Conservation (phyloP, 148 eudicot species). For the Camellia sinensis region DNA sequence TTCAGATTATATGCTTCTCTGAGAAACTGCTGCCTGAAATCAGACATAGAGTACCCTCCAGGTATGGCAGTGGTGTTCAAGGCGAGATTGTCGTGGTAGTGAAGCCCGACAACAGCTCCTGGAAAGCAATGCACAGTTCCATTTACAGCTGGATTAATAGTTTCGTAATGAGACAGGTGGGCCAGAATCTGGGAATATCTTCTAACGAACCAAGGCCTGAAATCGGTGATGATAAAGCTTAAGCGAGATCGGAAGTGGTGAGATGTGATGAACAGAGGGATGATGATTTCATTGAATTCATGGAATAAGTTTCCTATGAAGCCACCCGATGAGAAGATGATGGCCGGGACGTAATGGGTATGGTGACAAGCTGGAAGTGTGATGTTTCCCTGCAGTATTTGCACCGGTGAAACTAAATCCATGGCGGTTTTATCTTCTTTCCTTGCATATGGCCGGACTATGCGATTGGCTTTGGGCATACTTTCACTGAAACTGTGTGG, state of each 20-base stretch:
- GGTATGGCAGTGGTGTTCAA: conserved; percentile 33
- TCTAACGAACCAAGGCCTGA: conserved; percentile 24
- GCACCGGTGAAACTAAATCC: conserved; percentile 39
- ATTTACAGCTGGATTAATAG: conserved; percentile 29
- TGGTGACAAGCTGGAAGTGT: conserved; percentile 41
- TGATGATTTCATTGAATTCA: conserved; percentile 49
- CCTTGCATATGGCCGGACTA: conserved; percentile 46
- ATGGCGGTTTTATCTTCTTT: conserved; percentile 41
- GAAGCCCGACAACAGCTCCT: conserved; percentile 52
- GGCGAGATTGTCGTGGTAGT: conserved; percentile 38
- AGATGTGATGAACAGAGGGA: conserved; percentile 56
- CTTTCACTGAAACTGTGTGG: conserved; percentile 18
- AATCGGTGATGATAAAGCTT: conserved; percentile 38
- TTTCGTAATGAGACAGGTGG: conserved; percentile 34
- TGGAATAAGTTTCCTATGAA: conserved; percentile 49
- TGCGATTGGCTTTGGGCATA: background rate
- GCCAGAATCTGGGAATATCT: conserved; percentile 34
- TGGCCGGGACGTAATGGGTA: conserved; percentile 48
- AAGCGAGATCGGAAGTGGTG: conserved; percentile 35
- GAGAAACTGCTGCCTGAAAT: conserved; percentile 41
- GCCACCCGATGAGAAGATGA: conserved; percentile 61
- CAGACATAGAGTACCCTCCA: conserved; percentile 29
- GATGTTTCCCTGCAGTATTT: conserved; percentile 34
- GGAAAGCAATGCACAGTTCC: conserved; percentile 53
- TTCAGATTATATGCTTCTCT: conserved; percentile 27